Base-by-base conservation (phyloP, 1,284 basidiomycete species). In the Veloporphyrellus conicus region DNA sequence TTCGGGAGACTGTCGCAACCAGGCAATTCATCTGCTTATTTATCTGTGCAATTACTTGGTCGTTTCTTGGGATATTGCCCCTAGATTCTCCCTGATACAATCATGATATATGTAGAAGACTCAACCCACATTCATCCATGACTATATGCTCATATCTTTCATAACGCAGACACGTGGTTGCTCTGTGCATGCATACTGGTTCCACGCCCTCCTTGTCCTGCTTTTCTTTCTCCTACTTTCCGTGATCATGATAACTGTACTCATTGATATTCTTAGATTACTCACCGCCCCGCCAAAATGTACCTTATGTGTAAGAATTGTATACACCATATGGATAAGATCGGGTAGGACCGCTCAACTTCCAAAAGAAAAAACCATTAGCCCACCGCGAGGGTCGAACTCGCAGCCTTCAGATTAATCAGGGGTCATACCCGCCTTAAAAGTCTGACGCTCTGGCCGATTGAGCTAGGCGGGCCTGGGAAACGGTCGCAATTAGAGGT, bases 321-420 rank as follows among this genome's bases (percentile, higher is more conserved):
- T 12, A 14, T 19, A 38, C 12, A 34, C 19, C 1, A 27, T 15
- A 22, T 6, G 9, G n/a, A 42, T n/a, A 23, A 27, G 19, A 16
- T 28, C 23, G 9, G 6, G n/a, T 22, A 3, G 3, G 4, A 25
- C 6, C 6, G 18, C 16, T 11, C 6, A 28, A 39, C n/a, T n/a
- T n/a, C n/a, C n/a, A 31, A 32, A 37, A 20, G 38, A 28, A 39
- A 34, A 43, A 43, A 48, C 14, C 6, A 25, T 41, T 83, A 87
- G 84, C 82, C 84, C 84, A 87, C 84, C 83, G 84, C 82, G 84
- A 87, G 85, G 84, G 84, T 87, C 85, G 84, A 87, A 88, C 84
- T 86, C 82, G 82, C 84, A 88, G 83, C 84, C 84, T 87, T 87
- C 84, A 84, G 82, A 41, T 54, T 80, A 84, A 80, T 76, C 78